phyloP scores from a whole-genome alignment of 1,284 basidiomycete genomes.

The Quambalaria eucalypti region DNA sequence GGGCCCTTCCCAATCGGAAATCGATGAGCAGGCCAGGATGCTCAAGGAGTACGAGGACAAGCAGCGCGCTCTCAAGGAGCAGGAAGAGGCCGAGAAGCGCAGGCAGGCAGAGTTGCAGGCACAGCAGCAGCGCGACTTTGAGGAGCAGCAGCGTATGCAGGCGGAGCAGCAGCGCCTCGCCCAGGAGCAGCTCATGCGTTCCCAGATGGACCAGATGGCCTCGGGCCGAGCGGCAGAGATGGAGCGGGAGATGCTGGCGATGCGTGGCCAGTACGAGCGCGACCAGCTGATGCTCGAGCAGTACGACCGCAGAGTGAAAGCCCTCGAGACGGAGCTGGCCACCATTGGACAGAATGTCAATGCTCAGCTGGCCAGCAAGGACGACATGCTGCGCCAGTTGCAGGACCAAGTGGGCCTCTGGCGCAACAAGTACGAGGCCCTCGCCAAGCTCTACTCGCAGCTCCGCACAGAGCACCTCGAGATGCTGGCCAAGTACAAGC shows the following conservation, averaged over 20 bases:
- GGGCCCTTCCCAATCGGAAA: slow-evolving; percentile 53
- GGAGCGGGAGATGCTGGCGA: slow-evolving; percentile 79
- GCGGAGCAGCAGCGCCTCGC: slow-evolving; percentile 78
- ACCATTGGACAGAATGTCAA: slow-evolving; percentile 71
- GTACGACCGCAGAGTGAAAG: slow-evolving; percentile 93
- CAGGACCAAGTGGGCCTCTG: slow-evolving; percentile 94
- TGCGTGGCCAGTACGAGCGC: slow-evolving; percentile 94
- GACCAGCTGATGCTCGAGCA: slow-evolving; percentile 97
- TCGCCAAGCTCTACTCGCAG: slow-evolving; percentile 97
- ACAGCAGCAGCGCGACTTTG: slow-evolving; percentile 79
- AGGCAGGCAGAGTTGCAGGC: slow-evolving; percentile 67
- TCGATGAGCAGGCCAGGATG: slow-evolving; percentile 87
- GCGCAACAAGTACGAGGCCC: slow-evolving; percentile 97
- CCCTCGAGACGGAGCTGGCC: slow-evolving; percentile 80
- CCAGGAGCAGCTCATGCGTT: slow-evolving; percentile 71
- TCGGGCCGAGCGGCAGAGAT: slow-evolving; percentile 61
- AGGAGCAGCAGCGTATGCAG: slow-evolving; percentile 77
- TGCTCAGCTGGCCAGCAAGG: slow-evolving; percentile 82
- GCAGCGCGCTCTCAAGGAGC: slow-evolving; percentile 68
- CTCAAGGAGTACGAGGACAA: slow-evolving; percentile 95
- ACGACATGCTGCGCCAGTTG: slow-evolving; percentile 87
- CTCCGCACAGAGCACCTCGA: slow-evolving; percentile 94
- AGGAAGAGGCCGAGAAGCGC: slow-evolving; percentile 74
- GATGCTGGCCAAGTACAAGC: slow-evolving; percentile 93
- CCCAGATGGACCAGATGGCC: slow-evolving; percentile 61